Percentiles rank a stretch among this genome's conserved stretches.
Conservation (phyloP, 352 stramenopile genomes). For the Globisporangium cystogenes region DNA sequence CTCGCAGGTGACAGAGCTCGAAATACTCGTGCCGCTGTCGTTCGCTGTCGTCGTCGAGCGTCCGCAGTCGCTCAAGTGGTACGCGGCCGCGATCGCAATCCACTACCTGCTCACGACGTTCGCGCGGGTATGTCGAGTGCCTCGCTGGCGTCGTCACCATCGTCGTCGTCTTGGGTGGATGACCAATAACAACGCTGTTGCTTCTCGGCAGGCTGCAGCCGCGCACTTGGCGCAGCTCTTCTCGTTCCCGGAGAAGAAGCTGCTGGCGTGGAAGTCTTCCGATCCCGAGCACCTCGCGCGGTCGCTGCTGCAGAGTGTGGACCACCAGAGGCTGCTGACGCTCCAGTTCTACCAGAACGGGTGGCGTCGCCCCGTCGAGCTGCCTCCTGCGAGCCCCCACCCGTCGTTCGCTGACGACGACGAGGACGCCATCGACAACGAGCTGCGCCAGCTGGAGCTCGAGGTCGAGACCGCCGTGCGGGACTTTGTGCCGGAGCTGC, state of each 20-base stretch:
- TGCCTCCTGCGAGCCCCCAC: slow-evolving; percentile 5
- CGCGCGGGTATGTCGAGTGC: slow-evolving; percentile 11
- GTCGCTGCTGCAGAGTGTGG: slow-evolving; percentile 29
- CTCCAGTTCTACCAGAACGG: slow-evolving; percentile 50
- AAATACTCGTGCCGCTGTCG: slow-evolving; percentile 42
- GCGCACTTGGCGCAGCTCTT: slow-evolving; percentile 19
- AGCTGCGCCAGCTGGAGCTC: slow-evolving; percentile 19
- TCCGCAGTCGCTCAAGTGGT: slow-evolving; percentile 56
- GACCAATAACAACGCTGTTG: neutral
- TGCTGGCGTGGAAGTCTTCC: neutral
- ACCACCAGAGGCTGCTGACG: slow-evolving; percentile 24
- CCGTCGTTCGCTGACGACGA: neutral
- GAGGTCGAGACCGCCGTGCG: slow-evolving; percentile 23
- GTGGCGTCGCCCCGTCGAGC: slow-evolving; percentile 18
- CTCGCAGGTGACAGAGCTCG: slow-evolving; percentile 26
- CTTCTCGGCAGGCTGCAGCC: slow-evolving; percentile 3
- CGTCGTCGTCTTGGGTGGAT: too few species aligned
- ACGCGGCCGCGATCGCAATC: slow-evolving; percentile 40
- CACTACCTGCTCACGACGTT: slow-evolving; percentile 36
- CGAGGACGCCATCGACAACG: slow-evolving; percentile 2
- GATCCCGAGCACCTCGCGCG: slow-evolving; percentile 20
- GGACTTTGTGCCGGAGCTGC: slow-evolving; percentile 38
- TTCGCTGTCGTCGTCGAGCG: slow-evolving; percentile 54
- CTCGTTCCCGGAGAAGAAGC: slow-evolving; percentile 1
- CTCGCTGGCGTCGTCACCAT: neutral